phyloP scores from a whole-genome alignment of 495 filamentous ascomycete genomes.

The Xylaria intraflava region DNA sequence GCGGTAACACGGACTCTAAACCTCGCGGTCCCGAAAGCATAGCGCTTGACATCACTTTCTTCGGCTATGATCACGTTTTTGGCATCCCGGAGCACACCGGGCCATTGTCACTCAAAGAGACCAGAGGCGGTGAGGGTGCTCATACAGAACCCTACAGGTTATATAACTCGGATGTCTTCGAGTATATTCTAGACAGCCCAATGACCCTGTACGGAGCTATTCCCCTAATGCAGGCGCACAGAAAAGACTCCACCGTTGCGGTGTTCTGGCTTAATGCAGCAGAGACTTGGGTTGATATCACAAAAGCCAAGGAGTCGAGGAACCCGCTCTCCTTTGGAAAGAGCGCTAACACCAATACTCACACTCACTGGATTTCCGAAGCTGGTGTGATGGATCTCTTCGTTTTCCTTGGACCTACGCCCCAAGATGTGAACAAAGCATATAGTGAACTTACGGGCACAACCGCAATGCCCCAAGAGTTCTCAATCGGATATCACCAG shows the following conservation, averaged over 20 bases:
- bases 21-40: constrained; percentile 84
- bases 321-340: constrained; percentile 75
- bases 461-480: constrained; percentile 82
- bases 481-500: constrained; percentile 90
- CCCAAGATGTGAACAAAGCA: constrained; percentile 67
- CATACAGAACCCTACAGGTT: constrained; percentile 90
- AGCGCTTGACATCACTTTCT: constrained; percentile 83
- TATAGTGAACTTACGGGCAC: constrained; percentile 95
- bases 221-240: constrained; percentile 94
- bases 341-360: constrained; percentile 61
- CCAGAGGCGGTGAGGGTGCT: constrained; percentile 76
- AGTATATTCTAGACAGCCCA: constrained; percentile 91
- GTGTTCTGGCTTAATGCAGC: constrained; percentile 99
- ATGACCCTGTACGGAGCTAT: constrained; percentile 98
- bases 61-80: constrained; percentile 85
- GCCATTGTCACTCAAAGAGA: constrained; percentile 79
- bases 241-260: constrained; percentile 85
- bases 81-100: constrained; percentile 94
- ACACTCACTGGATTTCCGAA: constrained; percentile 97
- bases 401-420: constrained; percentile 82
- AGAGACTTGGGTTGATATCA: constrained; percentile 94
- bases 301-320: constrained; percentile 65
- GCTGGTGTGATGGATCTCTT: constrained; percentile 84
- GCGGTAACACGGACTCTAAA: constrained; percentile 88
- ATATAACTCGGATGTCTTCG: constrained; percentile 95